These are phyloP conservation scores for Pelargonium myrrhifolium DNA, from an alignment of 441 rosid genomes.

Conservation along the genomic window DNA sequence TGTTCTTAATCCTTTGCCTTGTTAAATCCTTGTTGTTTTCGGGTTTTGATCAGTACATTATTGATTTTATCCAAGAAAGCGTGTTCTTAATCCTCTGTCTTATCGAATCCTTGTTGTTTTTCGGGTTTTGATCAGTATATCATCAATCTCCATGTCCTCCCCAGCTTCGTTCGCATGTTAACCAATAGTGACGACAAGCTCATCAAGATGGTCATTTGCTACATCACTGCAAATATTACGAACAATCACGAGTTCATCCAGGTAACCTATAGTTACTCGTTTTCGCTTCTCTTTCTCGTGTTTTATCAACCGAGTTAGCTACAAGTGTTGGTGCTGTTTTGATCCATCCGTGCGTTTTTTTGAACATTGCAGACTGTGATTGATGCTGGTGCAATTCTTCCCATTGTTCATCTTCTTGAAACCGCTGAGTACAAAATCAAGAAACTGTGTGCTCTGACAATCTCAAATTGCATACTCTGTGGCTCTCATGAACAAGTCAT, in stretches of 20 bases:
- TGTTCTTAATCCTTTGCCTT: too few species aligned
- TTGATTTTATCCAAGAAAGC: too few species aligned
- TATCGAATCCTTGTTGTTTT: neutral
- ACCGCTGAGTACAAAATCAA: neutral
- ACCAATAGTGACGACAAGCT: neutral
- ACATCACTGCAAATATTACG: neutral
- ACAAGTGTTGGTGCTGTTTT: too few species aligned
- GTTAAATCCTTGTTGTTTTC: neutral
- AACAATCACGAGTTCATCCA: neutral
- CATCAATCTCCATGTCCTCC: neutral
- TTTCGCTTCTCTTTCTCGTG: too few species aligned
- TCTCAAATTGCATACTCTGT: neutral
- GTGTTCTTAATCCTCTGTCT: too few species aligned
- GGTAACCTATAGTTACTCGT: neutral
- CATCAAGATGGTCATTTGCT: neutral
- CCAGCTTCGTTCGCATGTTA: neutral
- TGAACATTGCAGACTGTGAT: neutral
- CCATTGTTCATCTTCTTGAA: neutral
- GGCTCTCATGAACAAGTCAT: neutral
- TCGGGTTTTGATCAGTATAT: neutral
- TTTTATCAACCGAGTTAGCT: too few species aligned
- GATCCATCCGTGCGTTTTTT: neutral
- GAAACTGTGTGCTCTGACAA: neutral
- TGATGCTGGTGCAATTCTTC: neutral
- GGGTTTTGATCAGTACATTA: neutral